phyloP scores from a whole-genome alignment of 345 rosid genomes.

The Firmiana major region DNA sequence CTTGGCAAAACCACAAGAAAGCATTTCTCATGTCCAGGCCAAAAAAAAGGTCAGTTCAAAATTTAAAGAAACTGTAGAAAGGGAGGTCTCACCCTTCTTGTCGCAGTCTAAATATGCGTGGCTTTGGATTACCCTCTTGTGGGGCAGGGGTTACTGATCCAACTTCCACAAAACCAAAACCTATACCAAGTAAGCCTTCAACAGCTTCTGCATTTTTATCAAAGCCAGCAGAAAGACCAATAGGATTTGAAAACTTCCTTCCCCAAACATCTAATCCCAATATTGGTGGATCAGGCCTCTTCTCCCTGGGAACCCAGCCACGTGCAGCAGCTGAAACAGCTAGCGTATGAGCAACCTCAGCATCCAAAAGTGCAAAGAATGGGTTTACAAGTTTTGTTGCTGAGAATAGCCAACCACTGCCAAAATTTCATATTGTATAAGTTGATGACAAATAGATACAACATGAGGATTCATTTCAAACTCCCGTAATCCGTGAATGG shows the following conservation, averaged over 20 bases:
- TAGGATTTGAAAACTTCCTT: constrained; percentile 88
- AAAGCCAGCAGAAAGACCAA: constrained; percentile 98
- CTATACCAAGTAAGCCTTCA: constrained; percentile 82
- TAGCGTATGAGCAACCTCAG: constrained; percentile 82
- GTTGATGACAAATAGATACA: background rate
- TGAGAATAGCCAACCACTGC: constrained; percentile 93
- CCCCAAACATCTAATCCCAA: constrained; percentile 95
- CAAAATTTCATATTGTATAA: constrained; percentile 17
- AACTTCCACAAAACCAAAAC: constrained; percentile 96
- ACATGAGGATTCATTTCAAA: background rate
- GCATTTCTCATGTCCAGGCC: background rate
- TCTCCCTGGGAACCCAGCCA: constrained; percentile 97
- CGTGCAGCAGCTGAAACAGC: constrained; percentile 94
- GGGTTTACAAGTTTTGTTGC: constrained; percentile 96
- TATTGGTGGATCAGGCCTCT: constrained; percentile 74
- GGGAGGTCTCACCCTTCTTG: constrained; percentile 59
- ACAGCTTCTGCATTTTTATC: constrained; percentile 98
- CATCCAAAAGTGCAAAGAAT: constrained; percentile 88
- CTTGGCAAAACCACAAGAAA: background rate
- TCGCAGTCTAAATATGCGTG: constrained; percentile 84
- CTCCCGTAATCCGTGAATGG: background rate
- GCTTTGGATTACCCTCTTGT: constrained; percentile 94
- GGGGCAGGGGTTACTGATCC: constrained; percentile 97
- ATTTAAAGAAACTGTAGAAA: background rate
- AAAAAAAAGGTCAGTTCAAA: background rate